Percentiles rank a stretch among this genome's conserved stretches.
These are phyloP conservation scores for Cryphonectria carpinicola DNA, from an alignment of 2,329 filamentous ascomycete genomes.

Conservation along the genomic window DNA sequence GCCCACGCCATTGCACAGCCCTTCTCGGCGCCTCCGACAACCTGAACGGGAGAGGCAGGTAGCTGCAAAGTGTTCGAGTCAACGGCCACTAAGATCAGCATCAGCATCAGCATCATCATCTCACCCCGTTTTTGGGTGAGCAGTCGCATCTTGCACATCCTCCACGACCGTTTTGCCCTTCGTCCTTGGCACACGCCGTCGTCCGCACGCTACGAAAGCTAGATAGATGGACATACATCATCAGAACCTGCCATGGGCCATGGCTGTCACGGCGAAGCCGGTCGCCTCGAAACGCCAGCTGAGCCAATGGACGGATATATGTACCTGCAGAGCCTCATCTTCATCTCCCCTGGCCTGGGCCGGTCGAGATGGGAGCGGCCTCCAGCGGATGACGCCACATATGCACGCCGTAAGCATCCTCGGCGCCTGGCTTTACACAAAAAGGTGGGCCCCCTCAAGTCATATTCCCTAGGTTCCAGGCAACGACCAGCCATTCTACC, in stretches of 20 bases:
- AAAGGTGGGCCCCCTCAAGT: background rate
- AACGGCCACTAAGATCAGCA: background rate
- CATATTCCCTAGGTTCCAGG: too few species aligned
- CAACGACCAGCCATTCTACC: background rate
- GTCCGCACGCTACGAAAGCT: background rate
- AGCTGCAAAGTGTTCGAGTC: background rate
- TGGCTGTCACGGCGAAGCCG: background rate
- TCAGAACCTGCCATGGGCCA: background rate
- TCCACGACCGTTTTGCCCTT: background rate
- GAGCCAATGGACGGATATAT: background rate
- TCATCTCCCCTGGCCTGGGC: too few species aligned
- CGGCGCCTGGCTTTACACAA: background rate
- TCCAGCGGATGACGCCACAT: background rate
- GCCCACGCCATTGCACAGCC: background rate
- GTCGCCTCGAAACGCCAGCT: background rate
- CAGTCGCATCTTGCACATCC: background rate
- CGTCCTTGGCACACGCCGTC: background rate
- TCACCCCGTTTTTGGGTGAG: background rate
- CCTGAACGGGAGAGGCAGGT: background rate
- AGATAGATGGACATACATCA: background rate
- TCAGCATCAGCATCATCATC: background rate
- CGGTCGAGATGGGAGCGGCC: background rate
- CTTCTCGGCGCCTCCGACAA: background rate
- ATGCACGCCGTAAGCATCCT: conserved; percentile 8
- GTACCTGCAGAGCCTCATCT: background rate